Evolutionary conservation across 2,329 filamentous ascomycete genomes (phyloP).

Genomic region (Fusarium devonianum): DNA sequence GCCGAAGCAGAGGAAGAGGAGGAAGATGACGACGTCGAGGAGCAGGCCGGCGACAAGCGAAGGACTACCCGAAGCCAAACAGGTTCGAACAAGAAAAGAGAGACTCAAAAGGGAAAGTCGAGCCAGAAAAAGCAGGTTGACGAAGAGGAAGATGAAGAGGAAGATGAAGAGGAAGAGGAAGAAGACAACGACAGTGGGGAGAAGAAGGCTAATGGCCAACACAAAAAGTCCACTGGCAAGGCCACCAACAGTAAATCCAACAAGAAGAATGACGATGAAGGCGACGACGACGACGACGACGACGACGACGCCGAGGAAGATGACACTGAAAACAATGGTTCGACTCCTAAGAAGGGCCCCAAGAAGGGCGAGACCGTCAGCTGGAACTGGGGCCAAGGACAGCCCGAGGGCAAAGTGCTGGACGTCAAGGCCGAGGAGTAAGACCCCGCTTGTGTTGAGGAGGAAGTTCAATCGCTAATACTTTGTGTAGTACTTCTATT

Average conservation of each 20-base stretch:
- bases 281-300: neutral
- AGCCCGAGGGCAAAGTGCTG: slow-evolving; percentile 53
- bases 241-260: neutral
- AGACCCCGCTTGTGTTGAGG: slow-evolving; percentile 1
- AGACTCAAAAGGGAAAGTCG: slow-evolving; percentile 39
- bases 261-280: slow-evolving; percentile 19
- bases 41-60: slow-evolving; percentile 39
- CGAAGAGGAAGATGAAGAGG: slow-evolving; percentile 16
- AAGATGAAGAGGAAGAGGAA: slow-evolving; percentile 16
- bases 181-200: slow-evolving; percentile 22
- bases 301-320: neutral
- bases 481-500: slow-evolving; percentile 33
- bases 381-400: slow-evolving; percentile 55
- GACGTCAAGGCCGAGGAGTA: slow-evolving; percentile 54
- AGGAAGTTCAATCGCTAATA: neutral
- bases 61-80: slow-evolving; percentile 33
- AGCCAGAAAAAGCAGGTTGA: slow-evolving; percentile 30
- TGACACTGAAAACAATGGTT: neutral
- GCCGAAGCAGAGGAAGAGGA: slow-evolving; percentile 13
- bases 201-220: slow-evolving; percentile 15
- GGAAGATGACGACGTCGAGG: slow-evolving; percentile 22
- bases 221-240: slow-evolving; percentile 18
- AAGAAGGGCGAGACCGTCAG: slow-evolving; percentile 53
- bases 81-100: slow-evolving; percentile 44
- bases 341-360: slow-evolving; percentile 44